phyloP scores from a whole-genome alignment of 306 rosid species.

The Aeschynomene evenia region DNA sequence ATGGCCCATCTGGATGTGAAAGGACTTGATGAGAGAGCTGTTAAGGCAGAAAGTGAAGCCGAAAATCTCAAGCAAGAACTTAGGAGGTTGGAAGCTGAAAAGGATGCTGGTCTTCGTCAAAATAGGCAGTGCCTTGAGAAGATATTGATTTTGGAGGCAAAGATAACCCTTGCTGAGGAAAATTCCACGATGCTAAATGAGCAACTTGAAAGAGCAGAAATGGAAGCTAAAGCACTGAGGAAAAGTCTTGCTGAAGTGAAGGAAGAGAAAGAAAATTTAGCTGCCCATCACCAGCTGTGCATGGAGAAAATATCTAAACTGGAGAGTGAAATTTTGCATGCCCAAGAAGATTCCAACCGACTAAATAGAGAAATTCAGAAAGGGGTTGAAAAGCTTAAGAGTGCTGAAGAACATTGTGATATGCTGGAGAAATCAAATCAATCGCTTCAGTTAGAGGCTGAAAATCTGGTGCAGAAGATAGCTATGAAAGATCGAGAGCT shows the following conservation, averaged over 20 bases:
- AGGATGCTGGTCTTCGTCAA: slow-evolving; percentile 61
- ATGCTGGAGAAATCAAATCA: slow-evolving; percentile 62
- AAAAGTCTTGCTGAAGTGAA: slow-evolving; percentile 44
- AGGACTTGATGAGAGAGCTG: slow-evolving; percentile 51
- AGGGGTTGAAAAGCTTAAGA: slow-evolving; percentile 53
- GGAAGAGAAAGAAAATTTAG: slow-evolving; percentile 64
- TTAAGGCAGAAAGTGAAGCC: slow-evolving; percentile 63
- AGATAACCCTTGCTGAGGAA: slow-evolving; percentile 63
- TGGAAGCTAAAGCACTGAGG: slow-evolving; percentile 56
- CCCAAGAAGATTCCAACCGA: slow-evolving; percentile 54
- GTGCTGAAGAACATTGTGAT: slow-evolving; percentile 54
- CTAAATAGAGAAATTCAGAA: slow-evolving; percentile 48
- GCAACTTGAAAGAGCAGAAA: slow-evolving; percentile 57
- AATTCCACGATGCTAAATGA: slow-evolving; percentile 59
- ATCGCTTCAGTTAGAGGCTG: slow-evolving; percentile 63
- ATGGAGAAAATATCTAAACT: slow-evolving; percentile 60
- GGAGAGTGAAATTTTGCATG: slow-evolving; percentile 64
- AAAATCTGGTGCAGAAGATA: slow-evolving; percentile 65
- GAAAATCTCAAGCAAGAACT: slow-evolving; percentile 58
- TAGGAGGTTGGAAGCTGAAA: slow-evolving; percentile 61
- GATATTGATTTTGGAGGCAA: slow-evolving; percentile 62
- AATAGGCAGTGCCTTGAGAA: slow-evolving; percentile 60
- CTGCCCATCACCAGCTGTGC: slow-evolving; percentile 60
- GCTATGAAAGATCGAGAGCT: slow-evolving; percentile 74
- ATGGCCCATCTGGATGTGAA: slow-evolving; percentile 46